These are phyloP conservation scores for Rhodotorula sp. DNA, from an alignment of 1,284 basidiomycete genomes.

Conservation along the genomic window DNA sequence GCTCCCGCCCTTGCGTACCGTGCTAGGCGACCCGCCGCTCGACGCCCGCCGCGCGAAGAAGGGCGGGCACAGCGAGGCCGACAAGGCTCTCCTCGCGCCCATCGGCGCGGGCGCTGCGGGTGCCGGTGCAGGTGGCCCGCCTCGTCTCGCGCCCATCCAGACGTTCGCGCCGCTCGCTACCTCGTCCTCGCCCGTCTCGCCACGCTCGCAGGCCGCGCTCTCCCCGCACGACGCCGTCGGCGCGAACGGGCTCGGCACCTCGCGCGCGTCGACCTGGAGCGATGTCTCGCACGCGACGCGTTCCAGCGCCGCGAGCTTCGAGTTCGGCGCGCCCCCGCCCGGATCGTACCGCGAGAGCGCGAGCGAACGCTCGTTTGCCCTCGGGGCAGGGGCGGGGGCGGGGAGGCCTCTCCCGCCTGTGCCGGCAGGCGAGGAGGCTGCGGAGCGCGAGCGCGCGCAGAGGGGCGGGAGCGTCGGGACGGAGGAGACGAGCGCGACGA, in stretches of 20 bases:
- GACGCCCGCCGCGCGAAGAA: background rate
- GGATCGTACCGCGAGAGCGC: background rate
- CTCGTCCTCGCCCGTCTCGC: conserved; percentile 24
- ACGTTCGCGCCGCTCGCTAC: conserved; percentile 18
- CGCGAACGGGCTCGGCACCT: conserved; percentile 44
- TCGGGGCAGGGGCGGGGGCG: background rate
- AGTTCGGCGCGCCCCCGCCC: conserved; percentile 1
- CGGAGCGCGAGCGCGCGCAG: background rate
- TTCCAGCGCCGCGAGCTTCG: conserved; percentile 9
- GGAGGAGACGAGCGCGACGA: conserved; percentile 4
- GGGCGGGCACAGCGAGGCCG: conserved; percentile 25
- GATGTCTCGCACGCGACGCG: conserved; percentile 7
- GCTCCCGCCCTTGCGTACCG: conserved; percentile 29
- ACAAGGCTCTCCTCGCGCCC: conserved; percentile 32
- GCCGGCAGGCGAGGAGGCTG: background rate
- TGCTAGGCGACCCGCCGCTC: conserved; percentile 12
- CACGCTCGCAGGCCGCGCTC: conserved; percentile 35
- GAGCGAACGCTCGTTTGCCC: background rate
- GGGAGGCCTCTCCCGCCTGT: background rate
- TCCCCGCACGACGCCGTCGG: conserved; percentile 45
- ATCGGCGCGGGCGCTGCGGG: conserved; percentile 10
- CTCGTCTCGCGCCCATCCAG: conserved; percentile 26
- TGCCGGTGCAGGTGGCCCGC: background rate
- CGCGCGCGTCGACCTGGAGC: conserved; percentile 24
- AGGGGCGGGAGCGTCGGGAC: conserved; percentile 8